Evolutionary conservation across 768 basidiomycete genomes (phyloP), one percentile per base, ranked within the genome.

Genomic region (Chiua virens): DNA sequence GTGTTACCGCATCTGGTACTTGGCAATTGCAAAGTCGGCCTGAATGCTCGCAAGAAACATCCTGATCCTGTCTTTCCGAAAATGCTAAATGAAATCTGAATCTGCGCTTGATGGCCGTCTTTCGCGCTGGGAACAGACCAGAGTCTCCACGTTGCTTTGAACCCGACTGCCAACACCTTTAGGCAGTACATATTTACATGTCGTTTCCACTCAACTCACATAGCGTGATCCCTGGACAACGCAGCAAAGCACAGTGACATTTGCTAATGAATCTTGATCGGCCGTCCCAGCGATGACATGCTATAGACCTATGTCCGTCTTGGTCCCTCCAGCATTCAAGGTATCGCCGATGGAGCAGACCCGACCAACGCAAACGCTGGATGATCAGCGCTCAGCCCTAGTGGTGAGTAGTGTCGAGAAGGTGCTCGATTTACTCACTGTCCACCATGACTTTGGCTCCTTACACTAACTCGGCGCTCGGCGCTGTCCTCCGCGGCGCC

Each of bases 201-300:
- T 50, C 38, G 34, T 55, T 47, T 23, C 59, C 36, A 49, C 51
- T 49, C 43, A 48, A 49, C 45, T 55, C 60, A 58, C 30, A 10
- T 50, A 54, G 21, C 48, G 56, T 65, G 47, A 58, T 43, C 56
- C 45, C 48, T 38, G 42, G 50, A 52, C 28, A 30, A 45, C 41
- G 22, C 32, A 35, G 41, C 25, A n/a, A 34, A 1, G 34, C 34
- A 17, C 8, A 25, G 21, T 39, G 47, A 23, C 27, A n/a, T 5
- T 34, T 36, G 20, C 10, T 22, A 36, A 8, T 50, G 34, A 40
- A 59, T 65, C 45, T 56, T 56, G 52, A 65, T 59, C 44, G 37
- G 18, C 27, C n/a, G 10, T 27, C 50, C 30, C 13, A 14, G 30
- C 13, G 13, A 2, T 17, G 9, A 13, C 34, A 17, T 42, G 38